These are phyloP conservation scores for Sordariomycetes sp. DNA, from an alignment of 2,329 filamentous ascomycete species.

Conservation along the genomic window DNA sequence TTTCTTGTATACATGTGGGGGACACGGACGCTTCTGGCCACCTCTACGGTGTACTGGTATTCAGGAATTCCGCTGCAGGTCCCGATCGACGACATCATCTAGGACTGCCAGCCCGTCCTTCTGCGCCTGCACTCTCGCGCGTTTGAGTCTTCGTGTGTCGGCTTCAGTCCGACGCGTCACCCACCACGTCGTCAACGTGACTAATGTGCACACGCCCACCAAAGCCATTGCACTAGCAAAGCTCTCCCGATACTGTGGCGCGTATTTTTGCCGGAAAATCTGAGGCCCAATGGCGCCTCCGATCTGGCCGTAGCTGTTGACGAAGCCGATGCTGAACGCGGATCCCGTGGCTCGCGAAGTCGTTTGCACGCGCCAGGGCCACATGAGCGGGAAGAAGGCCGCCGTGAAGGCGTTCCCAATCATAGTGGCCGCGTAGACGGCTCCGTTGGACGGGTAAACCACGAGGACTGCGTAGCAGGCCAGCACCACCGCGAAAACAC, in stretches of 20 bases:
- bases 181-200: constrained; percentile 33
- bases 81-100: constrained; percentile 26
- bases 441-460: constrained; percentile 33
- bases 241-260: constrained; percentile 31
- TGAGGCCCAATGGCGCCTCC: constrained; percentile 37
- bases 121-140: constrained; percentile 27
- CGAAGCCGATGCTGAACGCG: constrained; percentile 39
- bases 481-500: constrained; percentile 30
- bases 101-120: constrained; percentile 29
- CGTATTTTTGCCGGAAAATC: constrained; percentile 33
- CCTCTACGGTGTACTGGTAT: no score
- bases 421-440: constrained; percentile 35
- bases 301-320: constrained; percentile 40
- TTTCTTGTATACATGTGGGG: no score
- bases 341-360: constrained; percentile 35
- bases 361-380: constrained; percentile 41
- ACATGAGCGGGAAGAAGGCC: constrained; percentile 38
- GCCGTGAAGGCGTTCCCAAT: constrained; percentile 31
- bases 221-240: constrained; percentile 35
- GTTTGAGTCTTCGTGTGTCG: constrained; percentile 33
- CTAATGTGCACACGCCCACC: constrained; percentile 29
- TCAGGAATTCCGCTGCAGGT: constrained; percentile 7
- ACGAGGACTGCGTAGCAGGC: constrained; percentile 35
- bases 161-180: constrained; percentile 31
- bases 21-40: no score